Conservation (phyloP, 1,139 yeast species). For the Pichia sp. region DNA sequence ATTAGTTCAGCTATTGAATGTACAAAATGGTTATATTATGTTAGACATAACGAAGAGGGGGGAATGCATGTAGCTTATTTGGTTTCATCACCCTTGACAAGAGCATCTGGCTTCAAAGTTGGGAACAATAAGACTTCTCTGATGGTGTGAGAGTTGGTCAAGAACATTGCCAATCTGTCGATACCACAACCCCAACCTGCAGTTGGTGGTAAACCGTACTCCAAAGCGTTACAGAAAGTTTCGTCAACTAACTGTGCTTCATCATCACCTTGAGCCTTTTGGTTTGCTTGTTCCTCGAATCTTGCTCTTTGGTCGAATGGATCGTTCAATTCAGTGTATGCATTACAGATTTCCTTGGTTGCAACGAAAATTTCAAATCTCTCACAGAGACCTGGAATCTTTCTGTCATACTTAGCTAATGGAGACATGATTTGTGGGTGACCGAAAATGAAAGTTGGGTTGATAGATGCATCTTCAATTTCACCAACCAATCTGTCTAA, state of each 20-base stretch:
- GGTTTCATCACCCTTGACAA: slow-evolving; percentile 27
- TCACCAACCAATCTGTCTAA: slow-evolving; percentile 97
- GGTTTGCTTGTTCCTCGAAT: slow-evolving; percentile 98
- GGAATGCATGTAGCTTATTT: no score
- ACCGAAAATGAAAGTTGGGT: slow-evolving; percentile 97
- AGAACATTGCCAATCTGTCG: slow-evolving; percentile 96
- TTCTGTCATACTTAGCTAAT: slow-evolving; percentile 92
- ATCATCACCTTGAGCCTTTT: slow-evolving; percentile 98
- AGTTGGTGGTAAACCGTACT: slow-evolving; percentile 98
- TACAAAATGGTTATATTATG: no score
- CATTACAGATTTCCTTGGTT: slow-evolving; percentile 96
- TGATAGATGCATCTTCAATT: slow-evolving; percentile 84
- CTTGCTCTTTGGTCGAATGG: slow-evolving; percentile 97
- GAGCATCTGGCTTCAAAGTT: slow-evolving; percentile 88
- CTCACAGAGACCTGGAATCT: slow-evolving; percentile 91
- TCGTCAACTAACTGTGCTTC: slow-evolving; percentile 97
- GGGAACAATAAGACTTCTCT: slow-evolving; percentile 98
- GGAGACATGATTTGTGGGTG: slow-evolving; percentile 99
- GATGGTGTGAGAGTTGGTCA: slow-evolving; percentile 92
- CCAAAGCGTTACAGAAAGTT: slow-evolving; percentile 94
- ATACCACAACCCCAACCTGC: slow-evolving; percentile 99
- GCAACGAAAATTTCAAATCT: slow-evolving; percentile 98
- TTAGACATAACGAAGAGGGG: no score
- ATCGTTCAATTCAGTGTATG: slow-evolving; percentile 98
- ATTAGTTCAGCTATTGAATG: no score